These are phyloP conservation scores for Chenopodium quinoa DNA, from an alignment of 148 eudicot species.

Conservation along the genomic window DNA sequence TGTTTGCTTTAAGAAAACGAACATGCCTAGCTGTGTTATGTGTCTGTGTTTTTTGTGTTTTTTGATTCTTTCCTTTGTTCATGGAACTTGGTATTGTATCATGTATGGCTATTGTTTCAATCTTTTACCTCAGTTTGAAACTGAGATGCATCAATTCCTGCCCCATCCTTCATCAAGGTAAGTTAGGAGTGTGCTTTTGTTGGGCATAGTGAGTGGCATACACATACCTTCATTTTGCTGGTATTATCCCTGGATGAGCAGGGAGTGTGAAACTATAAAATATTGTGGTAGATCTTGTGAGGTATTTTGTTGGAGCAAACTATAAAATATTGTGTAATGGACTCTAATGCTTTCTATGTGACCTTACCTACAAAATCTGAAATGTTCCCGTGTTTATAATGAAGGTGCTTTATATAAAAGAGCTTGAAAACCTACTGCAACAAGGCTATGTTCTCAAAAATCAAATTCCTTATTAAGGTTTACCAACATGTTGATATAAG, in stretches of 20 bases:
- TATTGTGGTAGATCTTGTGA: not conserved
- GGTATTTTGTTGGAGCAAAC: not conserved
- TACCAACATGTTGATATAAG: too few relatives aligned
- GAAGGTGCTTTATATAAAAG: not conserved
- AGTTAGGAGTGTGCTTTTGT: too few relatives aligned
- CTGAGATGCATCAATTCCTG: not conserved
- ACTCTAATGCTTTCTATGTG: not conserved
- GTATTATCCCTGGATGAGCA: not conserved
- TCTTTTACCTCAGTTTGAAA: not conserved
- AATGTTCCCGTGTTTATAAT: not conserved
- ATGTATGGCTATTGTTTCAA: not conserved
- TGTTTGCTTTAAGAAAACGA: not conserved
- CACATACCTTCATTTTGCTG: not conserved
- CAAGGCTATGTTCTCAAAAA: too few relatives aligned
- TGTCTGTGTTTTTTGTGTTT: not conserved
- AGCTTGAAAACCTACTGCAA: too few relatives aligned
- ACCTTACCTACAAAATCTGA: not conserved
- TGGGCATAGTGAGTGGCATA: not conserved
- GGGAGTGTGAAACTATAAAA: not conserved
- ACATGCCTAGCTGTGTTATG: not conserved
- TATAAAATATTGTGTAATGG: not conserved
- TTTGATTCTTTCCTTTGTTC: not conserved
- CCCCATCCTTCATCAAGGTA: not conserved
- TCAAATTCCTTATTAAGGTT: too few relatives aligned
- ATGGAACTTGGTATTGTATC: not conserved